phyloP scores from a whole-genome alignment of 441 rosid genomes.

The Croton laevigatus region DNA sequence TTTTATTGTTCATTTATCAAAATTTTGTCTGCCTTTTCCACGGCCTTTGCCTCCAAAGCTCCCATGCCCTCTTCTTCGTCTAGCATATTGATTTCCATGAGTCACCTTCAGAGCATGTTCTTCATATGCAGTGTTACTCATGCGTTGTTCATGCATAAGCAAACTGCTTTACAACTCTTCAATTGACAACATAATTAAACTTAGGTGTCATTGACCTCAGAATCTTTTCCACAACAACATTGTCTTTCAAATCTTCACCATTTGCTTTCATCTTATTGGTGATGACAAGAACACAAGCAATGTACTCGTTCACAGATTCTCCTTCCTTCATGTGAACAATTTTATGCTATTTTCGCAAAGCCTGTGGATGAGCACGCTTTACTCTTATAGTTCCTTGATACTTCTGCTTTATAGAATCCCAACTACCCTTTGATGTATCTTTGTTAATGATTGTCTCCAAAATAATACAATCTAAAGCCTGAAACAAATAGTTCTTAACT shows the following conservation, averaged over 20 bases:
- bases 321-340: not conserved
- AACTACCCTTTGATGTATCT: too few relatives aligned
- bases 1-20: constrained; percentile 2
- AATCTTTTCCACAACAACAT: not conserved
- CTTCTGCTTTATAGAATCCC: too few relatives aligned
- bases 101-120: not conserved
- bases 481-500: too few relatives aligned
- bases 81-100: not conserved
- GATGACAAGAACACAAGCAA: not conserved
- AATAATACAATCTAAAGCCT: too few relatives aligned
- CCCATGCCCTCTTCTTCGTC: not conserved
- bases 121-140: too few relatives aligned
- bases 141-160: too few relatives aligned
- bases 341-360: not conserved
- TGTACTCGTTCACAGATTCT: not conserved
- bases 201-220: constrained; percentile 5
- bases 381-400: too few relatives aligned
- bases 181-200: constrained; percentile 2
- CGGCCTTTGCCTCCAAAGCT: not conserved
- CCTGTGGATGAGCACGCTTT: too few relatives aligned
- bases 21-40: not conserved
- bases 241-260: not conserved
- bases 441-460: too few relatives aligned
- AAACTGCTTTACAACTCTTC: too few relatives aligned
- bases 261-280: constrained; percentile 2